Conservation (phyloP, 257 asterid species). For the Lithospermum erythrorhizon region DNA sequence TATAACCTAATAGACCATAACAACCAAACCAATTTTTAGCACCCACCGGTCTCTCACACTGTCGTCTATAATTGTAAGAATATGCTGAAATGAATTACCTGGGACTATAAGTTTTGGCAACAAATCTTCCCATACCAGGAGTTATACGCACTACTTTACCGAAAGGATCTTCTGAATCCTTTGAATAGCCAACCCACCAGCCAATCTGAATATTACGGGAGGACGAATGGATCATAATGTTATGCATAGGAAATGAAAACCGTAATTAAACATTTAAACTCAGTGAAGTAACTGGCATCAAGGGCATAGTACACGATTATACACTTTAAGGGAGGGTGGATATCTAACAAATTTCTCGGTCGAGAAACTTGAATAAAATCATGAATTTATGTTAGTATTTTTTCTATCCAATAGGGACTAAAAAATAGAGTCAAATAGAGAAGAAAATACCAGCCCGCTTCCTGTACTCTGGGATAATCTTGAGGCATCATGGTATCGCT, state of each 20-base stretch:
- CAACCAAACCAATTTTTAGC: too few species aligned
- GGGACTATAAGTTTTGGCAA: slow-evolving; percentile 83
- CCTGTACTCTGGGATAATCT: slow-evolving; percentile 65
- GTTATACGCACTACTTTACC: slow-evolving; percentile 77
- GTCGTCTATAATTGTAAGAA: too few species aligned
- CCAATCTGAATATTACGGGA: slow-evolving; percentile 54
- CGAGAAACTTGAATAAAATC: too few species aligned
- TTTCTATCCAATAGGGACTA: neutral
- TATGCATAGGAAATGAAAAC: too few species aligned
- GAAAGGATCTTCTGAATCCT: slow-evolving; percentile 80
- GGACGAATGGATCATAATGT: slow-evolving; percentile 1
- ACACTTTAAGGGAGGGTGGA: too few species aligned
- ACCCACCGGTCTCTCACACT: neutral
- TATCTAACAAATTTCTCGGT: too few species aligned
- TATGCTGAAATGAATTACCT: slow-evolving; percentile 32
- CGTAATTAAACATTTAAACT: too few species aligned
- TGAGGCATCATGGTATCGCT: slow-evolving; percentile 93
- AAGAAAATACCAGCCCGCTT: slow-evolving; percentile 77
- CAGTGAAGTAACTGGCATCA: too few species aligned
- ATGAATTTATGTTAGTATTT: neutral
- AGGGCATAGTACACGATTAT: too few species aligned
- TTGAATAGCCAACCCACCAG: slow-evolving; percentile 98
- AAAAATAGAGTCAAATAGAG: slow-evolving; percentile 1
- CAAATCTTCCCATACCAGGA: slow-evolving; percentile 81
- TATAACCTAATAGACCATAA: too few species aligned